Base-by-base conservation (phyloP, 208 protist genomes). In the Crithidia fasciculata region DNA sequence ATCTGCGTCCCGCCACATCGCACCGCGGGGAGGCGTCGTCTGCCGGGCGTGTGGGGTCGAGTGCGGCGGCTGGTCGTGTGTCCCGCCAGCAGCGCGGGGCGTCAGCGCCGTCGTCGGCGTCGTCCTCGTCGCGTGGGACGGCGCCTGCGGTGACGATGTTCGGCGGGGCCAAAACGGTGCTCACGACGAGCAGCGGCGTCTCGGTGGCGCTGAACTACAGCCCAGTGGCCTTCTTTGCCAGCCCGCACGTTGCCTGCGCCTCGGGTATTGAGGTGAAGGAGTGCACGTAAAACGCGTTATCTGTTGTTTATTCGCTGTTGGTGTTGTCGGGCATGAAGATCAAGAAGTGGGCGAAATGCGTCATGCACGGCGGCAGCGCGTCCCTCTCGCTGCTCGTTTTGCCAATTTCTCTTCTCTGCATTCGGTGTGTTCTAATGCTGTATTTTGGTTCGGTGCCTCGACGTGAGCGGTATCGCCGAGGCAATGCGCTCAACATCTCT, bases 211-310 rank as follows among this genome's bases (percentile, higher is more conserved):
- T 86, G 40, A 75, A 74, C 69, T 87, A 85, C 79, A 87, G 74
- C 59, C 82, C 85, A 0, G 73, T 83, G 53, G 49, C 39, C 13
- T 86, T 83, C 66, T 89, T 89, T 65, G 57, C 74, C 2, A 63
- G 78, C 3, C 67, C 78, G 13, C 85, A 81, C 40, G 74, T 80
- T 10, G 3, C 60, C 4, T 74, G 61, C 50, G 74, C 74, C 10
- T 28, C 44, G 4, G 68, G 62, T 50, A 74, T 80, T 49, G 56
- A 65, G 53, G 36, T 80, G 40, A 68, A 71, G 6, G 74, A 80
- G 47, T 67, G 71, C 19, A 61, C 19, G 65, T 72, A 55, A 69
- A 28, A 1, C 28, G 28, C 28, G 28, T 28, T 28, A 28, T 28
- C 28, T 28, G 28, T 28, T 28, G 28, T 28, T 28, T 28, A 1